These are phyloP conservation scores for Metschnikowia santaceciliae DNA, from an alignment of 805 yeast species.

Conservation along the genomic window DNA sequence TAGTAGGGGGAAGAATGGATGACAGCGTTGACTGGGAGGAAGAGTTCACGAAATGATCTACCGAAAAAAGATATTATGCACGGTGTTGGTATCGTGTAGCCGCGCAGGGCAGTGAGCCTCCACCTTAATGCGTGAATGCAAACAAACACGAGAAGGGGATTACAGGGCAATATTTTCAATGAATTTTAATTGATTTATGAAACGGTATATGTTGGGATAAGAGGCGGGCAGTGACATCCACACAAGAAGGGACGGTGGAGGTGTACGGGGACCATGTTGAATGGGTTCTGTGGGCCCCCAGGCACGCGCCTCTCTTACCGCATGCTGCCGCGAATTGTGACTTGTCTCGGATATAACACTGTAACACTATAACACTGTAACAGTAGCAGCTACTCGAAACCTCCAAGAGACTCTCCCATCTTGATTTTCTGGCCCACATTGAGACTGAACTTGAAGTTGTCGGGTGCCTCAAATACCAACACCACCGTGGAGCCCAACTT, in stretches of 20 bases:
- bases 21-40: neutral
- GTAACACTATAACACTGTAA: no score
- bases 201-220: neutral
- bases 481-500: slow-evolving; percentile 96
- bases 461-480: slow-evolving; percentile 93
- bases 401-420: slow-evolving; percentile 81
- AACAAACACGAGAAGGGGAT: neutral
- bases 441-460: slow-evolving; percentile 64
- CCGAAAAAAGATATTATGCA: slow-evolving; percentile 3
- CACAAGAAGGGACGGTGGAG: neutral
- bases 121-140: neutral
- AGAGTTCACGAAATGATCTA: neutral
- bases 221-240: neutral
- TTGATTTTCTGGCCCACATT: slow-evolving; percentile 71
- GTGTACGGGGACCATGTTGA: neutral
- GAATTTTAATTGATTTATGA: neutral
- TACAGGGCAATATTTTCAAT: neutral
- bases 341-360: neutral
- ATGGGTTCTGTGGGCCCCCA: neutral
- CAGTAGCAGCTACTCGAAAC: slow-evolving; percentile 20
- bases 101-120: neutral
- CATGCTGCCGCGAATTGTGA: neutral
- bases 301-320: neutral
- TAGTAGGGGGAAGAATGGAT: neutral
- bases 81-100: neutral